Conservation (phyloP, 345 rosid genomes). For the Populus ilicifolia region DNA sequence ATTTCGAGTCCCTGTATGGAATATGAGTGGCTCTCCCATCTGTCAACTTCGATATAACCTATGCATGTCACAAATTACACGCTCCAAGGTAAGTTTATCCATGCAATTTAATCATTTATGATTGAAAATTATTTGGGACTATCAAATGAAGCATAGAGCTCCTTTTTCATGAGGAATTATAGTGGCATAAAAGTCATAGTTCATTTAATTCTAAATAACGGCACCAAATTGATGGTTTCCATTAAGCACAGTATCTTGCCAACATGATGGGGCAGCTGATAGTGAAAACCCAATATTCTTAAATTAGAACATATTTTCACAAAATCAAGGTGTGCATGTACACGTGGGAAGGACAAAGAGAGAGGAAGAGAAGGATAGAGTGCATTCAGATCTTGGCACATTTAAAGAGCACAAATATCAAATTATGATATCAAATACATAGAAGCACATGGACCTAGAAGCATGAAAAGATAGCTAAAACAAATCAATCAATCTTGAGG, state of each 20-base stretch:
- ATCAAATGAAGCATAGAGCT: not conserved
- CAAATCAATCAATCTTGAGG: not conserved
- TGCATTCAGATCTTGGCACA: not conserved
- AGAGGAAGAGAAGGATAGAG: not conserved
- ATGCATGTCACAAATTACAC: conserved; percentile 14
- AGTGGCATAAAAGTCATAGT: not conserved
- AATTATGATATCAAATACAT: not conserved
- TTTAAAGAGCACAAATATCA: not conserved
- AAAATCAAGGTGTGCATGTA: not conserved
- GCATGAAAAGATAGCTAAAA: not conserved
- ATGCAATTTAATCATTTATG: not conserved
- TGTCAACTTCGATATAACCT: conserved; percentile 98
- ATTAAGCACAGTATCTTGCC: not conserved
- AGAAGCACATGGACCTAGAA: not conserved
- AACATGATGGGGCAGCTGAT: not conserved
- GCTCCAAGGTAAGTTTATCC: conserved; percentile 11
- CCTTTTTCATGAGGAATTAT: not conserved
- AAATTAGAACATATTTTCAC: not conserved
- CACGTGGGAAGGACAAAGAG: not conserved
- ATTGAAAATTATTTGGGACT: not conserved
- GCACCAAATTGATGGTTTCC: not conserved
- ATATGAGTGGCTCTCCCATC: conserved; percentile 84
- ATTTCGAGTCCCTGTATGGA: conserved; percentile 97
- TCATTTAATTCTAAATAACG: not conserved
- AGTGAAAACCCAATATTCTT: not conserved